Evolutionary conservation across 768 basidiomycete genomes (phyloP), one percentile per base, ranked within the genome.

Genomic region (Kwoniella newhampshirensis): DNA sequence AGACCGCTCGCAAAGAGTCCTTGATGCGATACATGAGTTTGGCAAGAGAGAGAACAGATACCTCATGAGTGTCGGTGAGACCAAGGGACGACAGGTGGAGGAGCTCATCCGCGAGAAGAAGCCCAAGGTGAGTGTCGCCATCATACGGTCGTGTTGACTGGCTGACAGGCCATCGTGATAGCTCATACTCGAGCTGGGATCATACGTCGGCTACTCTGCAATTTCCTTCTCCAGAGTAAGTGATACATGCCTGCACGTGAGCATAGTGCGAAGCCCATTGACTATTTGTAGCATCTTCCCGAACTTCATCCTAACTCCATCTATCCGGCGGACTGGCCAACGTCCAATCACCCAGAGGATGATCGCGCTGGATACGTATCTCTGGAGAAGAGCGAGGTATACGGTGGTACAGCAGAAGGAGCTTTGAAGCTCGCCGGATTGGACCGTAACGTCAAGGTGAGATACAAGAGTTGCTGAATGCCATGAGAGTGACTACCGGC

Each of bases 21-120:
- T 75, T 15, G 70, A 75, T 57, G 70, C 70, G 4, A 70, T 75
- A 18, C 70, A 75, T 50, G 66, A 71, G 42, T 75, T 71, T 47
- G 74, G 71, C 2, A 73, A 75, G 57, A 57, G 62, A 27, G 66
- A 70, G 62, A 74, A 74, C 41, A 55, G 67, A 27, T 75, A 75
- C 54, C 56, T 75, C 39, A 75, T 75, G 74, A 73, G 68, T 51
- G 71, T 75, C 18, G 74, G 74, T 6, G 70, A 71, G n/a, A 71
- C 72, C 40, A 75, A 75, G 60, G 74, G 68, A 2, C 50, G 56
- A 42, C 61, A 71, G 27, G 66, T 71, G 1, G 69, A 73, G 43
- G 64, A 48, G 32, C 39, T 75, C 20, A 65, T 75, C 48, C 63
- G 57, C 50, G 59, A 72, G 53, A 55, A 54, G 54, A 68, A 71